Conservation (phyloP, 306 rosid species). For the Cercis canadensis region DNA sequence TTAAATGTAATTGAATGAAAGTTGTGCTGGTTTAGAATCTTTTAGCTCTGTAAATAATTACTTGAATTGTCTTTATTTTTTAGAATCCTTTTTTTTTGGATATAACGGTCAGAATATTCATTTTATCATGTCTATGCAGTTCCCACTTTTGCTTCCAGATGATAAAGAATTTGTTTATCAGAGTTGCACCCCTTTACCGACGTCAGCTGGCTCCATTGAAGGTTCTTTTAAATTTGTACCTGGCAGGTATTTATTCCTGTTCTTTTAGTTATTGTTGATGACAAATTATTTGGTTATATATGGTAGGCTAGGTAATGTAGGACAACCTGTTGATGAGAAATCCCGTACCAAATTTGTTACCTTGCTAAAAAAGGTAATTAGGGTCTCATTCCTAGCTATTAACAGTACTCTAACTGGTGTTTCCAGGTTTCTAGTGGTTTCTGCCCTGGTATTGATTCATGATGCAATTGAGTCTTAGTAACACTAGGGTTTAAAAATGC, state of each 20-base stretch:
- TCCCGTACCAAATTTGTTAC: no score
- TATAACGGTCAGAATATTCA: constrained; percentile 1
- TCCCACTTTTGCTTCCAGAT: constrained; percentile 74
- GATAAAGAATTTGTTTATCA: constrained; percentile 77
- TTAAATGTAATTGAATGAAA: background rate
- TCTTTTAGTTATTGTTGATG: background rate
- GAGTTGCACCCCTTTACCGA: constrained; percentile 63
- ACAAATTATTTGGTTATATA: background rate
- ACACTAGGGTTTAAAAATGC: background rate
- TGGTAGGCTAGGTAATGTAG: background rate
- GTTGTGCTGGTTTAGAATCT: background rate
- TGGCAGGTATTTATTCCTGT: constrained; percentile 69
- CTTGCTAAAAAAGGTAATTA: background rate
- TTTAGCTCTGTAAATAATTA: background rate
- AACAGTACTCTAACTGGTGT: background rate
- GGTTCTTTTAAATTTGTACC: constrained; percentile 92
- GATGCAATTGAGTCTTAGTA: background rate
- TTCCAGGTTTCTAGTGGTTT: background rate
- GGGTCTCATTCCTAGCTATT: background rate
- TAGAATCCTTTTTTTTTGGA: background rate
- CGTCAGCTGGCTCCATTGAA: constrained; percentile 75
- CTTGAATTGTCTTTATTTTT: constrained; percentile 13
- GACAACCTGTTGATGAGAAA: background rate
- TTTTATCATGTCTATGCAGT: constrained; percentile 58
- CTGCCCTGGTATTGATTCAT: background rate